Evolutionary conservation across 2,329 filamentous ascomycete genomes (phyloP), one percentile per base, ranked within the genome.

Genomic region (Peltaster fructicola): DNA sequence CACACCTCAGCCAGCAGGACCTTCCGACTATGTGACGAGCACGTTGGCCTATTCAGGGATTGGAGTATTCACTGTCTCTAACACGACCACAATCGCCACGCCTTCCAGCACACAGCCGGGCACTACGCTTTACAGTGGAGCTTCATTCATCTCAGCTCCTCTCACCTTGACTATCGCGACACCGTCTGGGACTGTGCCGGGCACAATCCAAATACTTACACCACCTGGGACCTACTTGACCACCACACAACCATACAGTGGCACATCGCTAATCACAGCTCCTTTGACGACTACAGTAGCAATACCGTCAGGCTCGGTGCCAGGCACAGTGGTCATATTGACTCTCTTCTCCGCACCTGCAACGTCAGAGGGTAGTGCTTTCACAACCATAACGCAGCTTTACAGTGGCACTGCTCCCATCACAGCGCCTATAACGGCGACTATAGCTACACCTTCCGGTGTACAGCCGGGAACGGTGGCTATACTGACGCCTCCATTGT

Each of bases 281-380:
- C 31, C 28, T 10, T 15, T 26, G 12, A 33, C 31, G 8, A 31
- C 27, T 5, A 33, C 33, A 4, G 25, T 33, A n/a, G 13, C 30
- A n/a, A n/a, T n/a, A 6, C 25, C 33, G 3, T 29, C 27, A 14
- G 31, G 33, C 3, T 30, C 30, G 7, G 16, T 15, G 6, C 25
- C 24, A 8, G 33, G 28, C 6, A 33, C 33, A 8, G 30, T 33
- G 7, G 23, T 33, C 8, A 20, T 34, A 3, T 24, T 24, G 11
- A 30, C 24, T 3, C n/a, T n/a, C n/a, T n/a, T n/a, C n/a, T n/a
- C n/a, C n/a, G n/a, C n/a, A n/a, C n/a, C n/a, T n/a, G n/a, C 32
- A 29, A 11, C 9, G 12, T 6, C 31, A 15, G 13, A n/a, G n/a
- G n/a, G n/a, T n/a, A n/a, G n/a, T n/a, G n/a, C n/a, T n/a, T n/a